Evolutionary conservation across 2,329 filamentous ascomycete genomes (phyloP).

Genomic region (Aspergillus nomiae): DNA sequence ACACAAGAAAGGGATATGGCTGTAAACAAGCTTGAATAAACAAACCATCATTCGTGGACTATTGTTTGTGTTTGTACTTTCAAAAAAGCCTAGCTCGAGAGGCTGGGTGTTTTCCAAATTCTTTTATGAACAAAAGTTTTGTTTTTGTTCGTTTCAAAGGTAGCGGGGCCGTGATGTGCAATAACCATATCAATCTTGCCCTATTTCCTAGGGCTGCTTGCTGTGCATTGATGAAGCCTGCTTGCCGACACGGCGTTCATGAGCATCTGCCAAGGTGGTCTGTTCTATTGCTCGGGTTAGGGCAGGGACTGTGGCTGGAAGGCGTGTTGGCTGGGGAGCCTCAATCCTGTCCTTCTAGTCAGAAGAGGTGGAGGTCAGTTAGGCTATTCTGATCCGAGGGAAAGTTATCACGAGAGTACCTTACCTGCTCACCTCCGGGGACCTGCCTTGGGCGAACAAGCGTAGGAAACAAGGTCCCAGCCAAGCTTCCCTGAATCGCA

Average conservation of each 20-base stretch:
- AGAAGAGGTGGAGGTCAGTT: neutral
- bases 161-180: neutral
- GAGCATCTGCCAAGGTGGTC: neutral
- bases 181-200: neutral
- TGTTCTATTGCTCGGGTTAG: neutral
- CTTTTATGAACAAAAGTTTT: neutral
- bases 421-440: neutral
- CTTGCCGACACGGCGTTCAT: neutral
- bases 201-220: neutral
- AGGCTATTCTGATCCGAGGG: neutral
- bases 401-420: neutral
- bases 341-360: neutral
- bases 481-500: neutral
- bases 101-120: neutral
- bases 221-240: neutral
- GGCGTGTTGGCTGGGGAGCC: neutral
- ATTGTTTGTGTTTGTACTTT: neutral
- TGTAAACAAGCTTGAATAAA: neutral
- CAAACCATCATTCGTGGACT: neutral
- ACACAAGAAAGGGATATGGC: neutral
- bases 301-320: neutral
- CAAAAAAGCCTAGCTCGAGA: neutral
- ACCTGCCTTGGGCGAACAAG: neutral
- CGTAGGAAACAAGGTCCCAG: neutral
- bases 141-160: neutral